Base-by-base conservation (phyloP, 768 basidiomycete species). In the Amanita polypyramis region DNA sequence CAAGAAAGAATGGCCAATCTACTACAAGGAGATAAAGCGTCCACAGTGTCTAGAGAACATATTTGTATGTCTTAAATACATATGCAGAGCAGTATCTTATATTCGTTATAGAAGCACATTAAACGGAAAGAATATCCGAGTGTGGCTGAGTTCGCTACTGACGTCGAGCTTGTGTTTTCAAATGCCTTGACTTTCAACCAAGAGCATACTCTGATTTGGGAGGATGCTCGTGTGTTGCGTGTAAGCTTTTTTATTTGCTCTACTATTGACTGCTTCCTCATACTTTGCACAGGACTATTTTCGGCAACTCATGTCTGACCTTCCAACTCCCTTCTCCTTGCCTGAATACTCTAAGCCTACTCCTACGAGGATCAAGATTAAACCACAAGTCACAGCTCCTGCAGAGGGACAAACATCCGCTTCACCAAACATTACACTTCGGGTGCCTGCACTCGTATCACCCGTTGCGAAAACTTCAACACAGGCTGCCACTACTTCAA, bases 131-230 rank as follows among this genome's bases (percentile, higher is more conserved):
- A 85, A 54, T 97, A 95, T 59, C 57, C 60, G 17, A 75, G 70
- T 2, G 66, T 76, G 4, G 69, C 74, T 3, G 82, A 85, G 20
- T 95, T 94, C 58, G 82, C 84, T 37, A 77, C 77, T 7, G 94
- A 97, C 51, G 84, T 94, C 11, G 89, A 93, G 56, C 74, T 93
- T 35, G 85, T 97, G 20, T 95, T 93, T 65, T 76, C 79, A 5
- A 97, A 97, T 60, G 94, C 92, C 8, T 71, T 89, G 61, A 65
- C 75, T 49, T 97, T 93, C 66, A 97, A 97, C 56, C 80, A 78
- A 58, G 92, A 95, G 23, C 80, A 85, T 58, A 88, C 84, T 21
- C 74, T 65, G 47, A 86, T 92, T 23, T 91, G 85, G 82, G 79
- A 86, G 55, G 86, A 89, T 56, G 87, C 89, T 15, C 59, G 72